Base-by-base conservation (phyloP, 2,329 filamentous ascomycete genomes). In the Talaromyces verruculosus region DNA sequence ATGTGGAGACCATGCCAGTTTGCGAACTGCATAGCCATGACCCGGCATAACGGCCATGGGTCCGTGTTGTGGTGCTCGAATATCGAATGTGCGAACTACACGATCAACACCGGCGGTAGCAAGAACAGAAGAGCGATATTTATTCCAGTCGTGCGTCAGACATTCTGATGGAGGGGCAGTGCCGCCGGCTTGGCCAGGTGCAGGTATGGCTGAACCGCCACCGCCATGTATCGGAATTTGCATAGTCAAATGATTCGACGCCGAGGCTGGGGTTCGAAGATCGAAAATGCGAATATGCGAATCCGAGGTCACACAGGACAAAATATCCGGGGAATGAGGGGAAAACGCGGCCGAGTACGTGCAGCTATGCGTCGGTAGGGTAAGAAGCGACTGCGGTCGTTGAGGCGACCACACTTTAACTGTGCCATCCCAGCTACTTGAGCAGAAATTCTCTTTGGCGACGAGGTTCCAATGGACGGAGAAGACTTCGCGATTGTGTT, bases 111-210 rank as follows among this genome's bases (percentile, higher is more conserved):
- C 94, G 1, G 88, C 95, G 0, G 92, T 92, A 0, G 95, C 95
- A 64, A 99, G 82, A 30, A 97, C 84, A 0, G 88, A 90, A 70
- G 93, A 88, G 45, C 91, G 87, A 80, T 99, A 99, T 79, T 99
- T 99, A 82, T 99, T 99, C 95, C 95, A 99, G 78, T 99, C 95
- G 79, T 98, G 95, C 0, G 93, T 97, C 37, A 99, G 85, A 43
- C 92, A 88, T 82, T 99, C 95, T 10, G 88, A 85, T 0, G 93
- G 92, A n/a, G 87, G 82, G 57, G 65, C 17, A 22, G 71, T 67
- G 8, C 84, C 76, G 1, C 76, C 78, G 3, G 77, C 74, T 28
- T 73, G 72, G 3, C 73, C 72, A 45, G 74, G 77, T 37, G 76
- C 79, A 39, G 81, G 80, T 11, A 82, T 79, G 17, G 86, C 83